Percentiles rank a stretch among this genome's conserved stretches.
Conservation (phyloP, 2,329 filamentous ascomycete species). For the Claviceps fusiformis region DNA sequence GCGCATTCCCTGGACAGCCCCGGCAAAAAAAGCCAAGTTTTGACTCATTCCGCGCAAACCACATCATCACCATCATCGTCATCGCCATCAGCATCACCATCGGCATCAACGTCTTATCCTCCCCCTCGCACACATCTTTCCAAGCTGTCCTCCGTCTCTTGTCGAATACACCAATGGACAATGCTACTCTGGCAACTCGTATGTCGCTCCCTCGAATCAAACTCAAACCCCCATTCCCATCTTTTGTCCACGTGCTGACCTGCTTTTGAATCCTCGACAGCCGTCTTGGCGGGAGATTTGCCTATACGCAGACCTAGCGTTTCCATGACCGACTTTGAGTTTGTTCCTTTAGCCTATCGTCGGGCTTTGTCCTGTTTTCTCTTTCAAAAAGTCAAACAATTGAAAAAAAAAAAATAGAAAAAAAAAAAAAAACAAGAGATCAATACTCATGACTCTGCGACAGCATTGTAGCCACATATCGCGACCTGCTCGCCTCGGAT, state of each 20-base stretch:
- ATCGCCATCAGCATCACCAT: background rate
- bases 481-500: constrained; percentile 46
- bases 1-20: background rate
- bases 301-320: constrained; percentile 5
- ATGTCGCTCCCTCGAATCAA: background rate
- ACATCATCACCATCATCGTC: background rate
- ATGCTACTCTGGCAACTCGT: background rate
- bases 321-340: constrained; percentile 11
- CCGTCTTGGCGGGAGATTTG: constrained; percentile 2
- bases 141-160: background rate
- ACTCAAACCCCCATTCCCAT: background rate
- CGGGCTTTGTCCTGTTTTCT: background rate
- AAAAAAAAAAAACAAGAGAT: background rate
- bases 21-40: background rate
- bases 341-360: background rate
- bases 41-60: background rate
- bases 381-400: too few relatives aligned
- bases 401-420: background rate
- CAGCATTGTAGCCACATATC: constrained; percentile 44
- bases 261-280: background rate
- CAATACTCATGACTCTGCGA: constrained; percentile 1
- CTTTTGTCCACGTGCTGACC: background rate
- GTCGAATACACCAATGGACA: background rate
- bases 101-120: background rate
- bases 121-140: background rate